Base-by-base conservation (phyloP, 352 stramenopile species). In the Blastocystis sp. region DNA sequence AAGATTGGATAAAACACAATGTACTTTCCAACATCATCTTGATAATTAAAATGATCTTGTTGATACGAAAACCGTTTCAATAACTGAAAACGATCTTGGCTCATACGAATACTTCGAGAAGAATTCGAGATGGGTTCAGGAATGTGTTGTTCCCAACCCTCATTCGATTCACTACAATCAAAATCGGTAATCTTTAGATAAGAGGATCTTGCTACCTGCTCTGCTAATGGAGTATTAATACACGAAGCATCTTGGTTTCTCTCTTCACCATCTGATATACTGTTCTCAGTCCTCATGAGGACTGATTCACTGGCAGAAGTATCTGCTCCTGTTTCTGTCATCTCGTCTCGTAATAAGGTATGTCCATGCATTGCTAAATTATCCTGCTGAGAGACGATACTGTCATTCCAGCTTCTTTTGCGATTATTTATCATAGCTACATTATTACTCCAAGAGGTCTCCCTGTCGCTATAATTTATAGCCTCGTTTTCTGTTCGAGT, bases 1-100 rank as follows among this genome's bases (percentile, higher is more conserved):
- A 80, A 80, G 9, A 80, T 80, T 4, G 69, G 69, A 27, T 49
- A 80, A 24, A 80, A 80, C 39, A 80, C 69, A 39, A 80, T 63
- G 35, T 80, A 80, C 46, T 80, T 80, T 9, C 69, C 52, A 21
- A 42, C 43, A 21, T 51, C 35, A 54, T 80, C 69, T 14, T 49
- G 27, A 49, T 65, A 61, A 7, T 59, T 29, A 39, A 80, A 80
- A 54, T 59, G 39, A 32, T 80, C 46, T 32, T 80, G 69, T 14
- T 37, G n/a, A n/a, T 58, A 43, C 0, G 69, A 59, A 42, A 80
- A 80, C 21, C 32, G 14, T 12, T 19, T 37, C 29, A 80, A 42
- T n/a, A 80, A 27, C 11, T 59, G 16, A 0, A 51, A 14, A 21
- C 69, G 43, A 49, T 80, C 61, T 52, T 58, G 19, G 27, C 69